phyloP scores from a whole-genome alignment of 2,329 filamentous ascomycete species.

The Nigrograna mackinnonii region DNA sequence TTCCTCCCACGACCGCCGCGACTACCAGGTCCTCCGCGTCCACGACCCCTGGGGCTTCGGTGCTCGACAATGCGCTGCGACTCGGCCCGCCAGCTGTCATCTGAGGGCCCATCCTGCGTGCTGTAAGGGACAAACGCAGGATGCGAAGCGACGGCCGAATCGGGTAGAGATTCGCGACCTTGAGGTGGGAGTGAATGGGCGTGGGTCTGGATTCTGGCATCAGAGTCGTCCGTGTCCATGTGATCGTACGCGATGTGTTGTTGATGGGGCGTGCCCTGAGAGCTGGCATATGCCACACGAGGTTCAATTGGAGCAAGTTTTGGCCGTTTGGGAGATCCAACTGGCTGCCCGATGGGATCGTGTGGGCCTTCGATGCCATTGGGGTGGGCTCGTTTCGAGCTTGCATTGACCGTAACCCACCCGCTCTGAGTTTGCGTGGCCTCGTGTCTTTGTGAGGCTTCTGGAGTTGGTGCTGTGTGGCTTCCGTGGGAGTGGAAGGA shows the following conservation, averaged over 20 bases:
- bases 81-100: conserved; percentile 36
- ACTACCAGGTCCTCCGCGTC: conserved; percentile 43
- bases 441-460: conserved; percentile 21
- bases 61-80: conserved; percentile 32
- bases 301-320: conserved; percentile 45
- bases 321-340: conserved; percentile 50
- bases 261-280: conserved; percentile 13
- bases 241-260: conserved; percentile 16
- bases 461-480: conserved; percentile 16
- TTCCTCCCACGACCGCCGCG: conserved; percentile 43
- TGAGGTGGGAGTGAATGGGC: conserved; percentile 29
- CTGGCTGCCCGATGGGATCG: conserved; percentile 24
- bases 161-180: conserved; percentile 26
- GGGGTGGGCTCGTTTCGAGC: conserved; percentile 42
- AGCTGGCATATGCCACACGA: conserved; percentile 27
- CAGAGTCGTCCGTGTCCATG: conserved; percentile 24
- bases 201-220: conserved; percentile 17
- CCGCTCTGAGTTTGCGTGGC: conserved; percentile 28
- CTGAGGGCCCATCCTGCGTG: conserved; percentile 29
- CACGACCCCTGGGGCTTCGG: conserved; percentile 37
- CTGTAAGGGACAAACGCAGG: conserved; percentile 26
- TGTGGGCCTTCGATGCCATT: conserved; percentile 38
- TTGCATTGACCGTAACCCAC: conserved; percentile 50
- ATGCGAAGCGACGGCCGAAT: conserved; percentile 14
- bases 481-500: conserved; percentile 18